phyloP scores from a whole-genome alignment of 2,329 filamentous ascomycete species.

The Knufia fluminis region DNA sequence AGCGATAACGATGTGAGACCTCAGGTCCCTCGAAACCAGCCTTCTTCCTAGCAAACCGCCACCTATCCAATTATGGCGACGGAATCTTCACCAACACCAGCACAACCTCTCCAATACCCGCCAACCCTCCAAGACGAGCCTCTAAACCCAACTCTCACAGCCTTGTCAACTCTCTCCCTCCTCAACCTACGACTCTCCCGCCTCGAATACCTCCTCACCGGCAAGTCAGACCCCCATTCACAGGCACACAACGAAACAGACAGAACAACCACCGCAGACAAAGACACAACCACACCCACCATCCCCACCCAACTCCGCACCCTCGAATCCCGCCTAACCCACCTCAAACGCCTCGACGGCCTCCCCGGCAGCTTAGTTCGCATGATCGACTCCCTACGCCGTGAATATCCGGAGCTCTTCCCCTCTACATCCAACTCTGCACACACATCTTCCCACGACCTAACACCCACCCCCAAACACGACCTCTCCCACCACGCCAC shows the following conservation, averaged over 20 bases:
- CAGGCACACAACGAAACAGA: constrained; percentile 6
- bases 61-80: background rate
- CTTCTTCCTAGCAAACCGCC: too few species aligned
- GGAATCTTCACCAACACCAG: background rate
- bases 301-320: constrained; percentile 3
- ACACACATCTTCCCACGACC: background rate
- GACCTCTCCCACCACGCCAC: constrained; percentile 27
- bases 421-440: background rate
- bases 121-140: background rate
- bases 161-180: constrained; percentile 23
- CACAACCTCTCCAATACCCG: background rate
- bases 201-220: constrained; percentile 37
- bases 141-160: constrained; percentile 14
- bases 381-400: constrained; percentile 33
- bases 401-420: constrained; percentile 15
- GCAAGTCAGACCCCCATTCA: constrained; percentile 14
- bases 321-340: constrained; percentile 7
- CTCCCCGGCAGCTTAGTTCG: constrained; percentile 27
- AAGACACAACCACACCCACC: background rate
- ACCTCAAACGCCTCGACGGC: constrained; percentile 10
- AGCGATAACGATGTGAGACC: too few species aligned
- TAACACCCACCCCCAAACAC: constrained; percentile 28
- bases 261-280: constrained; percentile 12
- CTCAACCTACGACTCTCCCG: constrained; percentile 36
- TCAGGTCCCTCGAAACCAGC: too few species aligned